A percentile compares a stretch with the other conserved stretches of the same genome.
Evolutionary conservation across 805 yeast genomes (phyloP).

Genomic region (Pichia exigua): DNA sequence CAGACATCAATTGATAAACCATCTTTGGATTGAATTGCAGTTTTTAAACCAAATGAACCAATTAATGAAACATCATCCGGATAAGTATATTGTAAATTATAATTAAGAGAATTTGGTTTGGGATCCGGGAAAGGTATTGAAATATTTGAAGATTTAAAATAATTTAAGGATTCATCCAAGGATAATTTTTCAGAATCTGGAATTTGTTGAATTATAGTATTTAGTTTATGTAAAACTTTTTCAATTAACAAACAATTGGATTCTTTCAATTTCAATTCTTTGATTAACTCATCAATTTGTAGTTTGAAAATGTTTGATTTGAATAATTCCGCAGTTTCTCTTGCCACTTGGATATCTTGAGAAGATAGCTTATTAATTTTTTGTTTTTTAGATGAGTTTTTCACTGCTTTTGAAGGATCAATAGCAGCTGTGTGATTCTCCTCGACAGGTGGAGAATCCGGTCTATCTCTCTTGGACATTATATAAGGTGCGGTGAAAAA

Average conservation of each 20-base stretch:
- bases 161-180: slow-evolving; percentile 51
- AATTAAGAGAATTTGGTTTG: slow-evolving; percentile 61
- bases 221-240: slow-evolving; percentile 64
- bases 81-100: slow-evolving; percentile 56
- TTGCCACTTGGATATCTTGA: slow-evolving; percentile 82
- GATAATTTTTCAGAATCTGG: slow-evolving; percentile 47
- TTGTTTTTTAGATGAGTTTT: slow-evolving; percentile 2
- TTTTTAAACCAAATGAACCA: slow-evolving; percentile 84
- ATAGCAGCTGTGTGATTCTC: not conserved
- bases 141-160: slow-evolving; percentile 37
- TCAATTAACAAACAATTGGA: slow-evolving; percentile 59
- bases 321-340: slow-evolving; percentile 91
- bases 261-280: slow-evolving; percentile 72
- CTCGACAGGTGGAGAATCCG: too few species aligned
- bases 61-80: slow-evolving; percentile 75
- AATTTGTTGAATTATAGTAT: slow-evolving; percentile 57
- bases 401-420: not conserved
- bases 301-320: slow-evolving; percentile 92
- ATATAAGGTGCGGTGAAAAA: not conserved
- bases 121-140: slow-evolving; percentile 86
- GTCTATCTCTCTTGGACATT: not conserved
- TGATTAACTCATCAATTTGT: slow-evolving; percentile 85
- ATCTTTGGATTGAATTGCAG: slow-evolving; percentile 56
- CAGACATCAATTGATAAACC: slow-evolving; percentile 71
- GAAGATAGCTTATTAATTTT: slow-evolving; percentile 38